phyloP scores from a whole-genome alignment of 2,329 filamentous ascomycete species.

The Bipolaris gigantea region DNA sequence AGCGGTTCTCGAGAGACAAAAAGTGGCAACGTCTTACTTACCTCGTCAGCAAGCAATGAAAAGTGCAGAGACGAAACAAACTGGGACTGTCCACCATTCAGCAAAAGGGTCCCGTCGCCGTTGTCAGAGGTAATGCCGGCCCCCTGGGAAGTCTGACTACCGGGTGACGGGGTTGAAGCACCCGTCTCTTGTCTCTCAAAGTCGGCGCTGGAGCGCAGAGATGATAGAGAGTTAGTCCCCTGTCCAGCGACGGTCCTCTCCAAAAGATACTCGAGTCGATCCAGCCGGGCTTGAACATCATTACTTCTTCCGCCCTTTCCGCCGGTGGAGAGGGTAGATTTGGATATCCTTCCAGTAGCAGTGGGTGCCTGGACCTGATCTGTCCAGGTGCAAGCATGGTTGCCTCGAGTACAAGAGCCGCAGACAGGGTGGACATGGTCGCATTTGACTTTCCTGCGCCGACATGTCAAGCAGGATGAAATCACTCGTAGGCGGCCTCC shows the following conservation, averaged over 20 bases:
- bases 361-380: constrained; percentile 29
- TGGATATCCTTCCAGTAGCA: constrained; percentile 30
- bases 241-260: constrained; percentile 39
- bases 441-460: constrained; percentile 45
- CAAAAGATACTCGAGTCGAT: constrained; percentile 42
- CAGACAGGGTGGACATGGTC: constrained; percentile 45
- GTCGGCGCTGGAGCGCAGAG: constrained; percentile 24
- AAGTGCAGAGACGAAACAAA: constrained; percentile 47
- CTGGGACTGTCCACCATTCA: constrained; percentile 44
- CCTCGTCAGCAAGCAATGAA: constrained; percentile 45
- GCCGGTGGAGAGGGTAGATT: constrained; percentile 18
- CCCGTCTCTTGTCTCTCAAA: constrained; percentile 28
- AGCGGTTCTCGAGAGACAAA: neutral
- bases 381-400: constrained; percentile 43
- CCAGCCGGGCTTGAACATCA: constrained; percentile 43
- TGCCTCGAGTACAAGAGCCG: constrained; percentile 43
- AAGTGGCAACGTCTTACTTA: constrained; percentile 16
- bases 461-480: constrained; percentile 44
- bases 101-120: constrained; percentile 40
- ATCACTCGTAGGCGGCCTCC: constrained; percentile 43
- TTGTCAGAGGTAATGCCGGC: constrained; percentile 43
- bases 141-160: constrained; percentile 38
- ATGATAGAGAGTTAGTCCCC: constrained; percentile 11
- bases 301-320: constrained; percentile 30
- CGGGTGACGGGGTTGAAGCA: constrained; percentile 34